Evolutionary conservation across 345 rosid species (phyloP).

Genomic region (Hypericum perforatum): DNA sequence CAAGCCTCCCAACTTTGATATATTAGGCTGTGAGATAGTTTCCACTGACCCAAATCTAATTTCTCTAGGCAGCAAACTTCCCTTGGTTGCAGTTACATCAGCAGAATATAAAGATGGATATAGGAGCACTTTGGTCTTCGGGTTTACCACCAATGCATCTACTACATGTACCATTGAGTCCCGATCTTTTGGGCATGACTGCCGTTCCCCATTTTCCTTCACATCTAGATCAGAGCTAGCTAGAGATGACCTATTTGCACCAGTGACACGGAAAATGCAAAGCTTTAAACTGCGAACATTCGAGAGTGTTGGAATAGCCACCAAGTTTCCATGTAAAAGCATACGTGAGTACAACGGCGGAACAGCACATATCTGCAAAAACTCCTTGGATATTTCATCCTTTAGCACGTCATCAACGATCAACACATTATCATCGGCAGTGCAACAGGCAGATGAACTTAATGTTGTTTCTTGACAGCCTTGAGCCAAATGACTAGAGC

Average conservation of each 20-base stretch:
- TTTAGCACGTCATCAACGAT: conserved; percentile 45
- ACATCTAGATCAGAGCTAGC: conserved; percentile 14
- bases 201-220: conserved; percentile 14
- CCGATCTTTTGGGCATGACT: conserved; percentile 8
- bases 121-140: conserved; percentile 47
- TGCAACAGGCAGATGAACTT: conserved; percentile 15
- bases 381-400: conserved; percentile 53
- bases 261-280: conserved; percentile 41
- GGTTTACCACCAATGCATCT: conserved; percentile 39
- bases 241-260: conserved; percentile 16
- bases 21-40: conserved; percentile 20
- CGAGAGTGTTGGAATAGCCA: conserved; percentile 48
- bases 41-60: conserved; percentile 18
- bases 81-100: conserved; percentile 19
- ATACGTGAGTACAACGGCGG: conserved; percentile 54
- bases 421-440: conserved; percentile 23
- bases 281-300: conserved; percentile 41
- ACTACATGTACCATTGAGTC: conserved; percentile 12
- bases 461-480: conserved; percentile 22
- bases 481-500: conserved; percentile 23
- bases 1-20: conserved; percentile 61
- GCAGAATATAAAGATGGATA: conserved; percentile 21
- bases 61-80: conserved; percentile 16
- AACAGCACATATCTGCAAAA: conserved; percentile 51
- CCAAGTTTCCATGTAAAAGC: conserved; percentile 62